Base-by-base conservation (phyloP, 2,329 filamentous ascomycete species). In the Colletotrichum noveboracense region DNA sequence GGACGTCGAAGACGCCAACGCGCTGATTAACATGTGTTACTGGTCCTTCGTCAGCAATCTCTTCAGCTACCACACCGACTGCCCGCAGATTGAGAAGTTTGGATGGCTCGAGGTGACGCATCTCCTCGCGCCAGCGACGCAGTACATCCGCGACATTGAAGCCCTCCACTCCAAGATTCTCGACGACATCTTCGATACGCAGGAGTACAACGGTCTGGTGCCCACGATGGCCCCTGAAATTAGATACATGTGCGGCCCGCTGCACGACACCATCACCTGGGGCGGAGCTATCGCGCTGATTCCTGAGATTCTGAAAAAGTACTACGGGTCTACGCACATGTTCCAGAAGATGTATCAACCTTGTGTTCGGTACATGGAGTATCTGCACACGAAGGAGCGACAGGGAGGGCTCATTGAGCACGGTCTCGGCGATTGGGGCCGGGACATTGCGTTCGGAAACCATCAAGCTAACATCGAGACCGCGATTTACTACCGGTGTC, bases 21-120 rank as follows among this genome's bases (percentile, higher is more conserved):
- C 82, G n/a, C 77, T 87, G 3, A 84, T 87, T 61, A 86, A 85
- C 26, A 86, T 86, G 43, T 86, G 85, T 56, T 84, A 87, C 72
- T 88, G 86, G 86, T 84, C 85, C 2, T 87, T 87, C 64, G 82
- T 81, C 52, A 83, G 81, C 61, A 87, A 87, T 76, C 80, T 87
- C 18, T 86, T 86, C 76, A 86, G 85, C 70, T 88, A 88, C 78
- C 87, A 88, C 74, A 88, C 87, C 4, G 86, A 88, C 77, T 87
- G 86, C 71, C 85, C 85, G 7, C 85, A 87, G 76, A 86, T 87
- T 38, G 85, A 88, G 77, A 88, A 88, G 74, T 88, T 88, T 56
- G 87, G 85, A 1, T 88, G 87, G 87, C 82, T 88, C 0, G 87
- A 88, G 78, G 87, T 88, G 7, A 87, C 87, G 2, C 84, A 86